Base-by-base conservation (phyloP, 306 rosid species). In the Cicer chorassanicum region DNA sequence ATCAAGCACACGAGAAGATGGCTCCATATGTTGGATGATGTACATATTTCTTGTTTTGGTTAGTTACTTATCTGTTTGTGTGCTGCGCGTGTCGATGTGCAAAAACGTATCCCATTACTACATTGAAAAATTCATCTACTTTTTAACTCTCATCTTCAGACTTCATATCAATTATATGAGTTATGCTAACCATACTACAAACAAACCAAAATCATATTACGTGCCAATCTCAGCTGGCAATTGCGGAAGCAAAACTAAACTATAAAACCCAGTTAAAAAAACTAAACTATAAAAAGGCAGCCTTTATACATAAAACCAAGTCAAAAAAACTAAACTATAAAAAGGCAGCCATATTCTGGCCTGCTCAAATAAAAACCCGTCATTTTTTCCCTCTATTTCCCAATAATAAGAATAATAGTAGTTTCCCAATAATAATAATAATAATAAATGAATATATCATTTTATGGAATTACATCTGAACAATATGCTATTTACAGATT, bases 401-500 rank as follows among this genome's bases (percentile, higher is more conserved):
- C 65, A 16, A 19, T 21, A 21, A 19, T 19, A 19, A 19, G 1
- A 19, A 24, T 42, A 61, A 46, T 74, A 60, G 12, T 12, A 40
- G 4, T 29, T 29, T 29, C 4, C 4, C 34, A 29, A 29, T 29
- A 29, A 78, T 12, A 39, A 24, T 24, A 24, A 42, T 50, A 50
- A 38, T 13, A 62, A 68, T 54, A 34, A 88, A 87, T 72, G 84
- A 90, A 83, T 82, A 81, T 66, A 74, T 61, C 55, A 72, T 45
- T 80, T 54, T 79, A 83, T 64, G 41, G 83, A 81, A 79, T 75
- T 60, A 85, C 73, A 81, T 81, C 77, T 77, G 79, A 67, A 82
- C 79, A 86, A 84, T 84, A 84, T 73, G 77, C 77, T 89, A 93
- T 89, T 84, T 93, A 91, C 93, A 93, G 77, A 72, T 74, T 48